Evolutionary conservation across 2,329 filamentous ascomycete species (phyloP), one percentile per base, ranked within the genome.

Genomic region (Sclerotinia minor): DNA sequence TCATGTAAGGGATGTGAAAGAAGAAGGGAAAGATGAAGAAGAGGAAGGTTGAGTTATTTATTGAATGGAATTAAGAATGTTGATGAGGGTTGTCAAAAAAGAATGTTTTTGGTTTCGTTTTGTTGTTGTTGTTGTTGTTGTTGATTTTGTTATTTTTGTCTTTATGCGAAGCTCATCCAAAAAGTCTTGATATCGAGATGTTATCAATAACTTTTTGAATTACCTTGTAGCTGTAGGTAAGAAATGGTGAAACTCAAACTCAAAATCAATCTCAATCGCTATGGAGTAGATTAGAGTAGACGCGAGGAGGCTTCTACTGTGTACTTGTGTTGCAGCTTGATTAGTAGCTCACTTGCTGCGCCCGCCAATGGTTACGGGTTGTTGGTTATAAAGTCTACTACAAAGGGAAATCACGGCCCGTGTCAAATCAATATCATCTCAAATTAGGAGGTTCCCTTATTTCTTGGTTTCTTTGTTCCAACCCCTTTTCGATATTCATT

Each of bases 31-130:
- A 3, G 38, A 13, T 13, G 38, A 11, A 11, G 35, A 38, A 38
- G 29, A 41, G 41, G 38, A 41, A 41, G 38, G 15, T 4, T 41
- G 38, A 19, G 41, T 61, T 35, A 35, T 61, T 24, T 35, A 35
- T 61, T 24, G 58, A 24, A 35, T 21, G 7, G n/a, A 29, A 49
- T 47, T 55, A 57, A 64, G 29, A 47, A 67, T 67, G 50, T 55
- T 64, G 49, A 71, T 65, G 26, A 57, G 71, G 70, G 67, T 57
- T 68, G n/a, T 41, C 59, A 15, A 65, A 57, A 44, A 65, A 47
- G 52, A 65, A 57, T 24, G 52, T 24, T 26, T 21, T 47, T 21
- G 13, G 45, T 41, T 29, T 47, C 35, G 38, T 38, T 38, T 38
- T 38, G 38, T 35, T 45, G 53, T 26, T 52, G 29, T 60, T 60